phyloP scores from a whole-genome alignment of 768 basidiomycete species.

The Termitomyces sp. region DNA sequence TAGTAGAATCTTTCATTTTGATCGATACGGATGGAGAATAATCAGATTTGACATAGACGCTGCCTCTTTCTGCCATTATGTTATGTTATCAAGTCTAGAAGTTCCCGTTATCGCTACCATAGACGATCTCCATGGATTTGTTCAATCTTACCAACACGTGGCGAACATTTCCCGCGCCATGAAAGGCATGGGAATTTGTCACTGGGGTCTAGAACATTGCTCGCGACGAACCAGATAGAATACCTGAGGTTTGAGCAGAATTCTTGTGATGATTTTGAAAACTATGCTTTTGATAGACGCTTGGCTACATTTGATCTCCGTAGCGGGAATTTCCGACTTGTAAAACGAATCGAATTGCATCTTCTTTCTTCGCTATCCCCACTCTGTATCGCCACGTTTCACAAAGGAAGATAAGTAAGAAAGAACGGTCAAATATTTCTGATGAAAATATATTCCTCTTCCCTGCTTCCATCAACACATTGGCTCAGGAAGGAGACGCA shows the following conservation, averaged over 20 bases:
- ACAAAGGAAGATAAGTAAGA: neutral
- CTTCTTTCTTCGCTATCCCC: neutral
- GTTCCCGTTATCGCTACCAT: neutral
- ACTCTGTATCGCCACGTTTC: neutral
- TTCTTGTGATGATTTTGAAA: neutral
- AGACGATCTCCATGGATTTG: neutral
- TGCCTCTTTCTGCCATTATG: neutral
- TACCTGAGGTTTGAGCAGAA: neutral
- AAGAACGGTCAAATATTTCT: neutral
- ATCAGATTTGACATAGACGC: neutral
- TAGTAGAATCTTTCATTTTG: too few species aligned
- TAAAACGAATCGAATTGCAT: neutral
- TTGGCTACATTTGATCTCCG: too few species aligned
- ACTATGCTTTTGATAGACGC: neutral
- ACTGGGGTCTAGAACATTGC: too few species aligned
- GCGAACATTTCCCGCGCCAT: neutral
- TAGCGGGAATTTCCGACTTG: neutral
- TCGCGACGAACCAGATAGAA: neutral
- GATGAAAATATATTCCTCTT: neutral
- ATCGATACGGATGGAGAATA: too few species aligned
- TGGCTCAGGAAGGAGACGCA: neutral
- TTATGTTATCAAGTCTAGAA: neutral
- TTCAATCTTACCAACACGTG: neutral
- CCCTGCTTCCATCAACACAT: neutral
- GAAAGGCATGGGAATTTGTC: neutral